A percentile compares a stretch with the other conserved stretches of the same genome.
Evolutionary conservation across 2,329 filamentous ascomycete genomes (phyloP).

Genomic region (Colletotrichum kahawae): DNA sequence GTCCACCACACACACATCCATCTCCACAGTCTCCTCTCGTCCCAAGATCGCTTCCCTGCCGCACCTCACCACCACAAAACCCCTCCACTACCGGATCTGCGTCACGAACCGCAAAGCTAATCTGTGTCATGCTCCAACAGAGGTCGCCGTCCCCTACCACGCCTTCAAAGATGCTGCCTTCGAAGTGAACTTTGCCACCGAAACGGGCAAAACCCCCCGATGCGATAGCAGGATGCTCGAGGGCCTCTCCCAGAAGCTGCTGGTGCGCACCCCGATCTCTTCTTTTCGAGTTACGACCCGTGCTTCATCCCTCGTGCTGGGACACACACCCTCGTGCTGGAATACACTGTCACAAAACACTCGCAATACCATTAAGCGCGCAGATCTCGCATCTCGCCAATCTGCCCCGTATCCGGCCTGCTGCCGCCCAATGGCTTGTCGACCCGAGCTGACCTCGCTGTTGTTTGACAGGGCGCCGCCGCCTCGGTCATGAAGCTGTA

Average conservation of each 20-base stretch:
- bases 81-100: background rate
- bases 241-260: conserved; percentile 53
- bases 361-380: background rate
- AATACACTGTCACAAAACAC: background rate
- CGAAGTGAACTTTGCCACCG: conserved; percentile 53
- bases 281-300: background rate
- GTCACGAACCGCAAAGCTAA: conserved; percentile 12
- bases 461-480: conserved; percentile 44
- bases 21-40: background rate
- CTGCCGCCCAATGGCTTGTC: background rate
- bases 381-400: background rate
- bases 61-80: background rate
- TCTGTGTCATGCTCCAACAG: conserved; percentile 30
- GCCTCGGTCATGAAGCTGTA: conserved; percentile 45
- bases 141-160: conserved; percentile 54
- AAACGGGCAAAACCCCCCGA: conserved; percentile 48
- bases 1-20: background rate
- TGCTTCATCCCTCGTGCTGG: background rate
- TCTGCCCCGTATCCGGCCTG: background rate
- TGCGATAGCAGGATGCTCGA: conserved; percentile 56
- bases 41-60: background rate
- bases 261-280: conserved; percentile 38
- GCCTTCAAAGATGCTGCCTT: conserved; percentile 54
- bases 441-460: background rate
- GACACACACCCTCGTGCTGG: background rate